These are phyloP conservation scores for Sarcodon aspratus DNA, from an alignment of 768 basidiomycete genomes.

Conservation along the genomic window DNA sequence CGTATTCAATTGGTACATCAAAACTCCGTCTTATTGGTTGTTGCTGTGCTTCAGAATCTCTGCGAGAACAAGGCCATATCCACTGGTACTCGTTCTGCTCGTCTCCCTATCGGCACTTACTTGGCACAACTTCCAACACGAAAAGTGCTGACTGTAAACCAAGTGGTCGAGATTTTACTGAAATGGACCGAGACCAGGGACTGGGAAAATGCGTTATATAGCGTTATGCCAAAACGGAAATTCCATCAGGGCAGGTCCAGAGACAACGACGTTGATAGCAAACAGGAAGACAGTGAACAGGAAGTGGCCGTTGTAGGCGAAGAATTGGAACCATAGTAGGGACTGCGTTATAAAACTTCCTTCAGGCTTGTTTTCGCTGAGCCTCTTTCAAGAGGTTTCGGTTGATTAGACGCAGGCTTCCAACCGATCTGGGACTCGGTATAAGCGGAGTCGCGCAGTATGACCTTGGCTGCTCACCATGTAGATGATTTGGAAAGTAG, in stretches of 20 bases:
- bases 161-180: conserved; percentile 84
- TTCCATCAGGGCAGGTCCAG: conserved; percentile 32
- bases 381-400: conserved; percentile 54
- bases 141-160: conserved; percentile 96
- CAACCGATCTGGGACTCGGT: conserved; percentile 57
- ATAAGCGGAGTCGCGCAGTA: neutral
- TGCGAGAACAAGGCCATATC: conserved; percentile 78
- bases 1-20: neutral
- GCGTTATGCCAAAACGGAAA: conserved; percentile 90
- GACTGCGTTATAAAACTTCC: conserved; percentile 34
- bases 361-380: conserved; percentile 49
- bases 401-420: conserved; percentile 64
- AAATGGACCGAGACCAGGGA: conserved; percentile 78
- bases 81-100: conserved; percentile 71
- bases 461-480: conserved; percentile 38
- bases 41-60: conserved; percentile 46
- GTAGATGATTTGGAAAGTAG: conserved; percentile 94
- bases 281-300: conserved; percentile 10
- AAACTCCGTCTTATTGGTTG: neutral
- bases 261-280: conserved; percentile 10
- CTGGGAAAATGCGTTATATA: conserved; percentile 81
- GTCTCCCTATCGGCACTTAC: conserved; percentile 91
- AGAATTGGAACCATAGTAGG: conserved; percentile 4
- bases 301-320: conserved; percentile 1
- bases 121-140: conserved; percentile 75